Base-by-base conservation (phyloP, 805 yeast species). In the Brettanomyces custersianus region DNA sequence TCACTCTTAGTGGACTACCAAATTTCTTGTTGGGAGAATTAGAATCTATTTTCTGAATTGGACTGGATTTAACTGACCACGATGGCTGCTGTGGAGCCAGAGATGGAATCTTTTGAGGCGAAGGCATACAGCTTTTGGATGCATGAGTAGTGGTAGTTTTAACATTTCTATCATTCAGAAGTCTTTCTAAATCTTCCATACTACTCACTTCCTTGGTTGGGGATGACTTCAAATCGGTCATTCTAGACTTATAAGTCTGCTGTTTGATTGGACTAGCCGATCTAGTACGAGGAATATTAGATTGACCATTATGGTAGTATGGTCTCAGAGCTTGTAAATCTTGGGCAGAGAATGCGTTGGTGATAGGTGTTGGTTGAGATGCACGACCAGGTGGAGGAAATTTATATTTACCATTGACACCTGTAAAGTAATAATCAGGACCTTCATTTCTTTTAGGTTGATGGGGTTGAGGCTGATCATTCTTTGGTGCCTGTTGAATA, bases 371-470 rank as follows among this genome's bases (percentile, higher is more conserved):
- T 9, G 49, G 44, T 7, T 52, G 48, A 12, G 70, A 64, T 2
- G 34, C 27, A 5, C 7, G 11, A 3, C 12, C 9, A 5, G 64
- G 57, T 11, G 44, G 40, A 1, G 83, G 84, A 45, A 77, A 77
- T 50, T 70, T 76, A 54, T 72, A 77, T 3, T 65, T 54, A n/a
- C 56, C 63, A 4, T 75, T 74, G 29, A 54, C 57, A 23, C 62
- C 68, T 4, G 77, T 70, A 9, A 72, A 62, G 21, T 67, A 62
- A 40, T 63, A 72, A 33, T 76, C 80, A 3, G 52, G 46, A 19
- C 35, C 35, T 8, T 15, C 26, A 9, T 22, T 34, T 26, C 12
- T 35, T 40, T 48, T 19, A 39, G 34, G 29, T 37, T 46, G 36
- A 37, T 38, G 20, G 4, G 40, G 39, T 17, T 41, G 42, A 12